Base-by-base conservation (phyloP, 2,329 filamentous ascomycete species). In the Phyllosticta paracitricarpa region DNA sequence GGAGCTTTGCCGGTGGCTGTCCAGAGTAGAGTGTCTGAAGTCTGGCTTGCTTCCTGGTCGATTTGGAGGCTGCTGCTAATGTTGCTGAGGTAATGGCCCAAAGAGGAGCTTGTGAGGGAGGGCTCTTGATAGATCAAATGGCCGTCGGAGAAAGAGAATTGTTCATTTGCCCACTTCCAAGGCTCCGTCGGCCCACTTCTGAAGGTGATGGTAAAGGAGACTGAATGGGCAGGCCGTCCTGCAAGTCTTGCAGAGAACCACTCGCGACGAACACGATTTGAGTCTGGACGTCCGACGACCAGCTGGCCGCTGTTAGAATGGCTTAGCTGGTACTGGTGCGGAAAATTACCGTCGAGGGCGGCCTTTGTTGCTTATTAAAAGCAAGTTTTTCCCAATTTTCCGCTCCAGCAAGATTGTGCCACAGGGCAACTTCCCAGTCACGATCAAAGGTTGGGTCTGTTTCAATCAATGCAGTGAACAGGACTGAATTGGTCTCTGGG, bases 151-250 rank as follows among this genome's bases (percentile, higher is more conserved):
- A 84, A 73, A 1, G 82, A 83, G 59, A 83, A 82, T 63, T 84
- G 81, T 65, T 90, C 84, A 63, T 84, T 83, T 40, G 83, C 81
- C 88, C 89, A 92, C 68, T 79, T 83, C 89, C 89, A 93, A 1
- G 79, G 73, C 28, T 81, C 75, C 24, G 79, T 70, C 26, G 73
- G 68, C 4, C 71, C 72, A 56, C 79, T 75, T 26, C 87, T 82
- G 68, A 88, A 91, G 62, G 87, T 90, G 63, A 91, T 69, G 0
- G 89, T 92, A 69, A 92, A 93, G 2, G 78, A 81, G 7, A 86
- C 67, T 0, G 78, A 77, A 0, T 76, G 71, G n/a, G 74, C 72
- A 0, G 76, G 75, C 19, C 67, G 65, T 1, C 75, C 74, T 9
- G 73, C 65, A 0, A 90, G 64, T 3, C 77, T 70, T 1, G 77